Evolutionary conservation across 2,329 filamentous ascomycete species (phyloP).

Genomic region (Aureobasidium lini): DNA sequence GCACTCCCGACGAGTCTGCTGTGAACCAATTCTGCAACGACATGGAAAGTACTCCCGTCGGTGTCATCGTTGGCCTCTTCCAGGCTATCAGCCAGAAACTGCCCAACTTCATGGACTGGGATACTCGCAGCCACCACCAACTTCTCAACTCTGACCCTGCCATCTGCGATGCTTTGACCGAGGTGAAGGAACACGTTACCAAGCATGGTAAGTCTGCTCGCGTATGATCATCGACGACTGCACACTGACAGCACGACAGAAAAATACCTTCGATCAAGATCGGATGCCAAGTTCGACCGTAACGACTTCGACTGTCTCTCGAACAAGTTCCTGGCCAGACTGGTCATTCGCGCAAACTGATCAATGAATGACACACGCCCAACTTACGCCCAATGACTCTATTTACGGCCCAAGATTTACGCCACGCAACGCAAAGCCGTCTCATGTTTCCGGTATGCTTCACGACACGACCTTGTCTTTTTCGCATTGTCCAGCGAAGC

Average conservation of each 20-base stretch:
- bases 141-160: slow-evolving; percentile 83
- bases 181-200: slow-evolving; percentile 84
- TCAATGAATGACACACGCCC: neutral
- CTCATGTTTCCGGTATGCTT: slow-evolving; percentile 9
- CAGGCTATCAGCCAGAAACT: slow-evolving; percentile 97
- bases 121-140: slow-evolving; percentile 83
- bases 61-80: slow-evolving; percentile 93
- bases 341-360: slow-evolving; percentile 89
- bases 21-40: slow-evolving; percentile 94
- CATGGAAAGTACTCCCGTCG: slow-evolving; percentile 93
- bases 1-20: slow-evolving; percentile 72
- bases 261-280: slow-evolving; percentile 73
- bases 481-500: slow-evolving; percentile 2
- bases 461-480: slow-evolving; percentile 12
- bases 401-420: slow-evolving; percentile 12
- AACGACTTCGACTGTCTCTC: slow-evolving; percentile 91
- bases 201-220: slow-evolving; percentile 70
- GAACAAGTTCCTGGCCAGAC: slow-evolving; percentile 94
- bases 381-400: slow-evolving; percentile 13
- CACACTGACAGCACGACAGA: slow-evolving; percentile 48
- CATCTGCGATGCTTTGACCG: slow-evolving; percentile 92
- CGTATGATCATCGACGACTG: neutral
- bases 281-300: slow-evolving; percentile 76
- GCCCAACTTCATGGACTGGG: slow-evolving; percentile 88
- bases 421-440: neutral